Conservation (phyloP, 352 stramenopile genomes). For the Aphanomyces invadans region DNA sequence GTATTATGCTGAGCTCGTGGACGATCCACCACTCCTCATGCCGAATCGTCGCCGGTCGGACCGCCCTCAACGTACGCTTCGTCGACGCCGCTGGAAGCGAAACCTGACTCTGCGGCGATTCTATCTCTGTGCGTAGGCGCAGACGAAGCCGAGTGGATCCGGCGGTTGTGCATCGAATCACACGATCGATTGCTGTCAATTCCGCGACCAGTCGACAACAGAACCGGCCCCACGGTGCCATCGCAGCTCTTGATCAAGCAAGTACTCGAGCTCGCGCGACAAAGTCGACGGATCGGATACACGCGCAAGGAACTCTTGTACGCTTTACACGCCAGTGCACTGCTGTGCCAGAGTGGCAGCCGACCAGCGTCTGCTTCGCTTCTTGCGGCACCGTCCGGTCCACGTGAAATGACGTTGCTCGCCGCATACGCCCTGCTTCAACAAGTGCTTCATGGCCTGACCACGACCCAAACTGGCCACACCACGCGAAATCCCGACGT, state of each 20-base stretch:
- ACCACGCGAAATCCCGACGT: neutral
- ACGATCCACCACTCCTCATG: too few species aligned
- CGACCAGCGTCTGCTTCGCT: too few species aligned
- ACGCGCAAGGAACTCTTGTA: constrained; percentile 20
- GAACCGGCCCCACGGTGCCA: neutral
- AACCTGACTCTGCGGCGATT: neutral
- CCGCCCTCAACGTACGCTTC: neutral
- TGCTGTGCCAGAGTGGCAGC: too few species aligned
- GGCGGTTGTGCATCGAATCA: constrained; percentile 58
- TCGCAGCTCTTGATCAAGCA: neutral
- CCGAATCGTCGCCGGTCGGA: constrained; percentile 10
- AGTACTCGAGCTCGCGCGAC: constrained; percentile 34
- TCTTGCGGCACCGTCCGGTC: constrained; percentile 18
- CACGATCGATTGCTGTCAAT: constrained; percentile 48
- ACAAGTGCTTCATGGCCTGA: constrained; percentile 25
- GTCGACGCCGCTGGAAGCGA: constrained; percentile 30
- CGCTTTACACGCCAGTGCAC: constrained; percentile 51
- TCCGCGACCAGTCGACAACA: constrained; percentile 29
- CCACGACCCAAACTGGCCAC: neutral
- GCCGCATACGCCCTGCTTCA: constrained; percentile 50
- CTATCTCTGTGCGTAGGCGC: constrained; percentile 1
- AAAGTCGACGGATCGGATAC: constrained; percentile 19
- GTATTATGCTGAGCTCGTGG: constrained; percentile 56
- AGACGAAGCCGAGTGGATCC: constrained; percentile 55
- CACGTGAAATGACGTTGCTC: constrained; percentile 43